Evolutionary conservation across 495 filamentous ascomycete species (phyloP), one percentile per base, ranked within the genome.

Genomic region (Lineolata rhizophorae): DNA sequence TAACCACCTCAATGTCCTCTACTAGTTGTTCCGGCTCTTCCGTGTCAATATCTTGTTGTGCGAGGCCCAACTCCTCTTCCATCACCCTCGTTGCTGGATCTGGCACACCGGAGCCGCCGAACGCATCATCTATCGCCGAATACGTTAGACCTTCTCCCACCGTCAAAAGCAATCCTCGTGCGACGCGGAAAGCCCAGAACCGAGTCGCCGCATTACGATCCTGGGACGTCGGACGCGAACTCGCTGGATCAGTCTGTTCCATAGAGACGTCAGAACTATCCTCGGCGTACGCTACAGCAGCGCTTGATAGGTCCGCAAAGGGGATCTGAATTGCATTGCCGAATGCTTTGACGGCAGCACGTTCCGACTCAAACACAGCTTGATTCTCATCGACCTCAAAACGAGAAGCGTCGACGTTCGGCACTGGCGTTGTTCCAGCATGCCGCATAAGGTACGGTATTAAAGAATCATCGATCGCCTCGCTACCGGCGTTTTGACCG

Each of bases 101-200:
- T 0, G 42, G 39, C 9, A 52, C 52, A 3, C 60, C 60, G 5
- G 64, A 44, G 2, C 68, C 72, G 16, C 70, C 66, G 41, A 77
- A 79, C 2, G 71, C 70, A 10, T 55, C 55, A 42, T 76, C 69
- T 30, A 69, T 61, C 38, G 62, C 67, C 6, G 48, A 49, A 49
- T 62, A 74, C 22, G 66, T 60, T 28, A 77, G 50, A 4, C 55
- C 58, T 31, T 61, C 58, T 0, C 58, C 64, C n/a, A 62, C 63
- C 32, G 63, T 64, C 62, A 73, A 60, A 30, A 81, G 42, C 2
- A 79, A 35, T 0, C 68, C 64, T 27, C 74, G 54, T 3, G 59
- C 70, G 4, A 78, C 67, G 26, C 62, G 64, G 16, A 70, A 44
- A 11, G 56, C 59, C 74, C 74, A 79, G 41, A 70, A 74, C 11